Conservation (phyloP, 768 basidiomycete genomes). For the Podaxis sp. region DNA sequence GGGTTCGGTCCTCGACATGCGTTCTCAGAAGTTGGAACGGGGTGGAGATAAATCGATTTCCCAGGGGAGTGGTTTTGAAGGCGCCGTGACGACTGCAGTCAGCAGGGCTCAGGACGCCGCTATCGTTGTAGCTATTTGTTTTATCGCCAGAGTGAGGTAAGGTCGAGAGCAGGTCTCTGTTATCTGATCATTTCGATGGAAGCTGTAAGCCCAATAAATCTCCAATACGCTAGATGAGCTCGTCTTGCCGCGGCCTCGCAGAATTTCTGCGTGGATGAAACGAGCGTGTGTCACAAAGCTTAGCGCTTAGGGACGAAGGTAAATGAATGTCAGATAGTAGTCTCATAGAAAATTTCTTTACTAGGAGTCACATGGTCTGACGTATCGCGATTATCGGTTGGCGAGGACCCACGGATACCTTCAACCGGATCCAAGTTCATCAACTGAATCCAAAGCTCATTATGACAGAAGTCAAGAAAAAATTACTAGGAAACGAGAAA, state of each 20-base stretch:
- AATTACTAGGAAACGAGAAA: conserved; percentile 27
- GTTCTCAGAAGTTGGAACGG: not conserved
- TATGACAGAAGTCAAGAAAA: conserved; percentile 30
- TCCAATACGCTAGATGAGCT: too few species aligned
- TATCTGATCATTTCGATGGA: not conserved
- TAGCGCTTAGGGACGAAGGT: not conserved
- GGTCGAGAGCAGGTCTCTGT: not conserved
- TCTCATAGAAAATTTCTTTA: not conserved
- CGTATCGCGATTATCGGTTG: not conserved
- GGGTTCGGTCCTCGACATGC: not conserved
- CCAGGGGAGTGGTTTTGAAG: not conserved
- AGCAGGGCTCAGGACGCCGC: not conserved
- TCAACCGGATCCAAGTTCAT: not conserved
- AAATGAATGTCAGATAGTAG: not conserved
- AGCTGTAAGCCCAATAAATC: too few species aligned
- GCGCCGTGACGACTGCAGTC: not conserved
- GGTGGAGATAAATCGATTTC: not conserved
- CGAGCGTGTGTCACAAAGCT: too few species aligned
- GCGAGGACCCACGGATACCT: not conserved
- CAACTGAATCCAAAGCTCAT: not conserved
- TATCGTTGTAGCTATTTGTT: not conserved
- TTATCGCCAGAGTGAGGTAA: not conserved
- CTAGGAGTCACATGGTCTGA: not conserved
- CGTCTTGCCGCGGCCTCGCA: too few species aligned
- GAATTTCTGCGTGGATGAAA: too few species aligned